Evolutionary conservation across 2,329 filamentous ascomycete genomes (phyloP), one percentile per base, ranked within the genome.

Genomic region (Cladosporium halotolerans): DNA sequence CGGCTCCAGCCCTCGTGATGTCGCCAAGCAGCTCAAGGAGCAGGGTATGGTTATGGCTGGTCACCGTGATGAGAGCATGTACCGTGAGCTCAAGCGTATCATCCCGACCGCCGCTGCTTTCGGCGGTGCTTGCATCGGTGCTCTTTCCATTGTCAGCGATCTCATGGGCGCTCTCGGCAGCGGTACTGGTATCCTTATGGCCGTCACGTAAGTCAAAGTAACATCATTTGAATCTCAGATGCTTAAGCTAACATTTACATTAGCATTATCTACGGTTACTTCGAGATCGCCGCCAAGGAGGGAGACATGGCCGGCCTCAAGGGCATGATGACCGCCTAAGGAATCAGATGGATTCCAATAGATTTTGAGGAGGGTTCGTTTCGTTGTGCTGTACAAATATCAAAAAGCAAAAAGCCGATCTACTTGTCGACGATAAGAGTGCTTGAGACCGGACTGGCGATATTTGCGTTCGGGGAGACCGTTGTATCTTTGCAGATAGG

Each of bases 11-110:
- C 95, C 93, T 57, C 88, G 93, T 68, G 93, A 99, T 70, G 95
- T 99, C 62, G 93, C 93, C 68, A 99, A 99, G 84, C 93, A 97
- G 79, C 85, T 99, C 73, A 99, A 99, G 85, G 95, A 99, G 69
- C 93, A 99, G 77, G 93, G 93, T 71, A 86, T 99, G 55, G 92
- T 99, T 64, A 99, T 99, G 95, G 92, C 93, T 68, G 93, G 93
- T 69, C 93, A 99, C 80, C 89, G 93, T 77, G 95, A 99, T 74
- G 92, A 97, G 82, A 95, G 88, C 80, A 99, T 99, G 93, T 99
- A 99, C 84, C 95, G 95, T 81, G 93, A 99, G 78, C 84, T 99
- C 61, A 99, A 99, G 88, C 88, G 93, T 68, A 93, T 99, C 67
- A 99, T 99, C 62, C 95, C 93, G 60, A 97, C 93, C 57, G 95